Conservation (phyloP, 345 rosid genomes). For the Gossypium anomalum region DNA sequence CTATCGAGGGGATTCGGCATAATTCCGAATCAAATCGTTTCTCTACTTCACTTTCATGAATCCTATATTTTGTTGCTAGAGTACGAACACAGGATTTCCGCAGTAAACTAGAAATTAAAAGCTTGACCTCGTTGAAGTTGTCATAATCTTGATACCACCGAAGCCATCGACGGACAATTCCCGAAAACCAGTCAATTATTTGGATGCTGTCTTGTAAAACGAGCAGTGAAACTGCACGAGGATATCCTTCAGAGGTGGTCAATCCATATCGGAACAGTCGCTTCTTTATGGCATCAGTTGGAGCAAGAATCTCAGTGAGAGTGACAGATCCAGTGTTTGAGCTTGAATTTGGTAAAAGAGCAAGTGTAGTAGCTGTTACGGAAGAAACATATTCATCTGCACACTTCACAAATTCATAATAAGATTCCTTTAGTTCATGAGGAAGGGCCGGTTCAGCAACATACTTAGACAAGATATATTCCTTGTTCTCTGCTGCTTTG, state of each 20-base stretch:
- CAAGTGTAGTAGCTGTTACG: constrained; percentile 58
- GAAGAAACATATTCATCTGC: constrained; percentile 68
- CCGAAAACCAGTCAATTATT: constrained; percentile 79
- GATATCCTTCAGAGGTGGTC: constrained; percentile 53
- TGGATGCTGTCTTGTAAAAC: constrained; percentile 62
- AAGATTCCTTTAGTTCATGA: constrained; percentile 67
- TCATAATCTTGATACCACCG: constrained; percentile 60
- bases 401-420: constrained; percentile 54
- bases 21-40: constrained; percentile 61
- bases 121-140: constrained; percentile 66
- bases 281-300: constrained; percentile 59
- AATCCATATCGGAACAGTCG: constrained; percentile 74
- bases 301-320: constrained; percentile 56
- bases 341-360: constrained; percentile 50
- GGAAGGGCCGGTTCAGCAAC: constrained; percentile 76
- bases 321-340: constrained; percentile 28
- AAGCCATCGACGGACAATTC: constrained; percentile 66
- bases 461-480: constrained; percentile 58
- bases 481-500: constrained; percentile 49
- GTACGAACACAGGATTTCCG: constrained; percentile 84
- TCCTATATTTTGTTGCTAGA: constrained; percentile 70
- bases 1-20: constrained; percentile 46
- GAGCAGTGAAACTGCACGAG: constrained; percentile 44
- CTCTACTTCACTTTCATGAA: constrained; percentile 67
- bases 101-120: constrained; percentile 43